A percentile compares a stretch with the other conserved stretches of the same genome.
These are phyloP conservation scores for Kondoa malvinella DNA, from an alignment of 768 basidiomycete genomes.

Conservation along the genomic window DNA sequence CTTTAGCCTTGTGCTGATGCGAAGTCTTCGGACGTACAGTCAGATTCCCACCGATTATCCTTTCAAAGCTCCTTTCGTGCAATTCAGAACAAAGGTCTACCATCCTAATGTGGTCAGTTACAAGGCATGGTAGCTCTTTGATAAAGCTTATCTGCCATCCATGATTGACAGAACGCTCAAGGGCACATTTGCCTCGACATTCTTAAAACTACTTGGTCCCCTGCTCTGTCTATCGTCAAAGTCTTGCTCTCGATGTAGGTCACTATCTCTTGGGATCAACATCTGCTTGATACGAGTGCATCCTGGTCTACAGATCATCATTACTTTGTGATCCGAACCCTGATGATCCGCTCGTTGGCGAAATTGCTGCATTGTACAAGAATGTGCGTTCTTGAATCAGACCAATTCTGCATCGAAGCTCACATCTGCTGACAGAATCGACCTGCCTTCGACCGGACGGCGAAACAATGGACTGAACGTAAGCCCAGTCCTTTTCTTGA, in stretches of 20 bases:
- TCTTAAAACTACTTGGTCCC: conserved; percentile 95
- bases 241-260: conserved; percentile 72
- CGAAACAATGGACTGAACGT: conserved; percentile 1
- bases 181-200: conserved; percentile 44
- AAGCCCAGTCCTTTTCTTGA: background rate
- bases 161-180: conserved; percentile 9
- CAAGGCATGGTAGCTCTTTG: background rate
- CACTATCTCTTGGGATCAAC: no score
- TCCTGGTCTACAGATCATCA: conserved; percentile 44
- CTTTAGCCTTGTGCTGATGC: background rate
- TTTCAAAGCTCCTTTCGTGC: conserved; percentile 70
- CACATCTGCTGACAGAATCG: background rate
- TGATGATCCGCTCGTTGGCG: conserved; percentile 93
- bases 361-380: conserved; percentile 91
- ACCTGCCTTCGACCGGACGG: background rate
- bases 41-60: conserved; percentile 83
- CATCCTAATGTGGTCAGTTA: conserved; percentile 6
- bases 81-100: conserved; percentile 18
- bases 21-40: background rate
- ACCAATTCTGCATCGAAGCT: background rate
- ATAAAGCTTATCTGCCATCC: conserved; percentile 6
- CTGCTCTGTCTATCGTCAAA: conserved; percentile 98
- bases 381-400: conserved; percentile 60
- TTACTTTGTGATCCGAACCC: conserved; percentile 99
- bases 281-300: background rate